Evolutionary conservation across 2,329 filamentous ascomycete genomes (phyloP), one percentile per base, ranked within the genome.

Genomic region (Fusarium scirpi): DNA sequence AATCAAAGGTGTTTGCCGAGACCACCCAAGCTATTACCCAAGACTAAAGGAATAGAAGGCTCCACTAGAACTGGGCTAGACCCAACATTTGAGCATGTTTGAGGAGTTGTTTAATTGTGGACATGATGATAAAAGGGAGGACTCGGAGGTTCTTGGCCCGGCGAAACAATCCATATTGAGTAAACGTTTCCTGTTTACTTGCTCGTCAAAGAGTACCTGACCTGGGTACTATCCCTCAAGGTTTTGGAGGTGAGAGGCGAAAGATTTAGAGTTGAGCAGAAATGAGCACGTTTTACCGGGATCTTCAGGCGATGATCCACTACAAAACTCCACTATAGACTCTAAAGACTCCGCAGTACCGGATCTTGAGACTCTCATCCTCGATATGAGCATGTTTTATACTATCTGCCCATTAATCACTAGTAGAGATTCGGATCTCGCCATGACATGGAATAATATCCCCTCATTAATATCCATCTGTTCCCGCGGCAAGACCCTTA

Each of bases 271-370:
- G 65, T 66, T 79, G 79, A 80, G 79, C 79, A 80, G 59, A 57
- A 78, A 79, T 80, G 79, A 80, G 79, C 79, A 80, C 68, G 76
- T 80, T 79, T 80, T 77, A 65, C 70, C 41, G 68, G 72, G 75
- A 54, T 73, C 51, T 56, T 30, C 4, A 38, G 25, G 22, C 45
- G 18, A n/a, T 40, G n/a, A 57, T 63, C 54, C 46, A 59, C 54
- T 55, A 55, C 40, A 24, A 30, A 27, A 24, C 61, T 55, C 65
- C 49, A 66, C 61, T 43, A 29, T 16, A 40, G 49, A 25, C 62
- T 58, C 44, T 48, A 38, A 18, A 27, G 30, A 29, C 62, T 60
- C 65, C 51, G 62, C 57, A 60, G 61, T 20, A 34, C 49, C 30
- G 55, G 38, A 66, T 45, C 24, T 45, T 27, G 62, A 66, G 58